phyloP scores from a whole-genome alignment of 495 filamentous ascomycete species.

The Parachaetomium inaequale region DNA sequence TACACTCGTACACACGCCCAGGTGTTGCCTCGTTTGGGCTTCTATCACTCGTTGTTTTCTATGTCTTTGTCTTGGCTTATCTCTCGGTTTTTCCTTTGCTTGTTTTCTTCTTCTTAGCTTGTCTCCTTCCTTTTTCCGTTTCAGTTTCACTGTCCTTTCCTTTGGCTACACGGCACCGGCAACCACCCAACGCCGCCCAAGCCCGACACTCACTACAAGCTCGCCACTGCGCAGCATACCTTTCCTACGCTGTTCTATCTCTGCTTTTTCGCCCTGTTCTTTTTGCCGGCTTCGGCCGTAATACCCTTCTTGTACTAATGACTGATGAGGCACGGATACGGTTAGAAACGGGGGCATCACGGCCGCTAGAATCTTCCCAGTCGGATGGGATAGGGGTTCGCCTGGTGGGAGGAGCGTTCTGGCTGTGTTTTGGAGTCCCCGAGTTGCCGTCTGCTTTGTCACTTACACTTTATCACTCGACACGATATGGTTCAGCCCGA shows the following conservation, averaged over 20 bases:
- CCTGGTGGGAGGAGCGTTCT: not conserved
- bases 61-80: not conserved
- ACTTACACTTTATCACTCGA: not conserved
- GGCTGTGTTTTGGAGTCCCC: slow-evolving; percentile 13
- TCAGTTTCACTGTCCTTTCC: not conserved
- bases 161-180: not conserved
- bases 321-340: slow-evolving; percentile 14
- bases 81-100: not conserved
- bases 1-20: not conserved
- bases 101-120: not conserved
- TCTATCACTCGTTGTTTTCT: not conserved
- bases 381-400: not conserved
- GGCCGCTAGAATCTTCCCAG: not conserved
- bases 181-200: not conserved
- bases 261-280: not conserved
- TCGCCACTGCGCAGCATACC: not conserved
- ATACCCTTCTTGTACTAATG: slow-evolving; percentile 11
- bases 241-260: not conserved
- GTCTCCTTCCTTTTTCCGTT: too few relatives aligned
- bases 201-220: not conserved
- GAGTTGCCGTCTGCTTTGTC: slow-evolving; percentile 10
- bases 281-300: not conserved
- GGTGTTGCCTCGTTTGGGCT: not conserved
- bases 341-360: not conserved
- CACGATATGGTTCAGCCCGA: not conserved